phyloP scores from a whole-genome alignment of 2,329 filamentous ascomycete genomes.

The Colletotrichum godetiae region DNA sequence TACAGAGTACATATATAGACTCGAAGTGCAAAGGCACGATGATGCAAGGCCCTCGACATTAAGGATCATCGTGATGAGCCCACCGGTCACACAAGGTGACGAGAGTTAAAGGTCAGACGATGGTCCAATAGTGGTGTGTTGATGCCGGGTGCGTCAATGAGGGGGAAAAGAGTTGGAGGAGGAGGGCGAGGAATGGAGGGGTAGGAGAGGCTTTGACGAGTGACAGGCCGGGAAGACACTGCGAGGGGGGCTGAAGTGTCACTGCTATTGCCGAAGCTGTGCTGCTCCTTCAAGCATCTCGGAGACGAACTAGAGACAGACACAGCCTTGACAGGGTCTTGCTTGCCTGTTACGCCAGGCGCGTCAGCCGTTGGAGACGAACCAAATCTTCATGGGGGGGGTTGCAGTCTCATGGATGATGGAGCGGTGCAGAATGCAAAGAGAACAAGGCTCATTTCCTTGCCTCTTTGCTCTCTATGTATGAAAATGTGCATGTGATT shows the following conservation, averaged over 20 bases:
- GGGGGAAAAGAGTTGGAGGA: not conserved
- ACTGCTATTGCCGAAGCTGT: constrained; percentile 10
- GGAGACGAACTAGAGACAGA: not conserved
- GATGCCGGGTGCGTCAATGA: constrained; percentile 3
- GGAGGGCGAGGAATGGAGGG: not conserved
- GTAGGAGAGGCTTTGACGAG: not conserved
- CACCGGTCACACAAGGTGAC: not conserved
- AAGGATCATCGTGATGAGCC: not conserved
- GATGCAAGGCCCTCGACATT: constrained; percentile 15
- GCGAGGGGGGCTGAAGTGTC: not conserved
- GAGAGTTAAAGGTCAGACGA: not conserved
- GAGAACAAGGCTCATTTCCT: not conserved
- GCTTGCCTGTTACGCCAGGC: constrained; percentile 10
- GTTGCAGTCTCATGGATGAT: not conserved
- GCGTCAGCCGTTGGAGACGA: constrained; percentile 12
- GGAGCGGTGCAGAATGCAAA: not conserved
- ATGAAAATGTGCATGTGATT: constrained; percentile 12
- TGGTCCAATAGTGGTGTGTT: constrained; percentile 25
- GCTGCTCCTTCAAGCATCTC: not conserved
- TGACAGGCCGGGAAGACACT: constrained; percentile 22
- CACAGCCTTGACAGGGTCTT: not conserved
- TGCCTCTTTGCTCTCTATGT: not conserved
- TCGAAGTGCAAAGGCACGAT: not conserved
- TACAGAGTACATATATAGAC: no score
- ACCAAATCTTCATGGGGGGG: no score